Evolutionary conservation across 75 land plant genomes (phyloP).

Genomic region (Pinus albicaulis): DNA sequence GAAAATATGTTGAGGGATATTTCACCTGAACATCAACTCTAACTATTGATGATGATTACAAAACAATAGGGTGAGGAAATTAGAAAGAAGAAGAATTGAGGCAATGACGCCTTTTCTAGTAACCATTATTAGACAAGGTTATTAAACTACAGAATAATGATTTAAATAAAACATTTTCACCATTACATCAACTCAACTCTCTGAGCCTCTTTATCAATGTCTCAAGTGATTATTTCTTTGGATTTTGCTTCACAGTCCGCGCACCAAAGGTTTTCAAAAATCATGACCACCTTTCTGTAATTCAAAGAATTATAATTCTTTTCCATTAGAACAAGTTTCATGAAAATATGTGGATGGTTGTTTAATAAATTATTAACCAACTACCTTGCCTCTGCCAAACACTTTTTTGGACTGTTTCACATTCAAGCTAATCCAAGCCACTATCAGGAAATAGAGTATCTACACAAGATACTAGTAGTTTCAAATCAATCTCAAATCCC

Average conservation of each 20-base stretch:
- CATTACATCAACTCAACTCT: too few relatives aligned
- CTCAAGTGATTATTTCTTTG: too few relatives aligned
- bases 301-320: conserved; percentile 70
- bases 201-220: too few relatives aligned
- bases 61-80: too few relatives aligned
- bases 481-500: conserved; percentile 75
- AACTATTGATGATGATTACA: too few relatives aligned
- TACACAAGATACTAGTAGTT: conserved; percentile 67
- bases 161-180: too few relatives aligned
- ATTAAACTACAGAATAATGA: too few relatives aligned
- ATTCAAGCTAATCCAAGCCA: conserved; percentile 28
- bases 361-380: conserved; percentile 69
- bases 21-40: too few relatives aligned
- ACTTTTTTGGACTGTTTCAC: conserved; percentile 48
- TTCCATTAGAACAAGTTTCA: conserved; percentile 84
- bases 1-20: too few relatives aligned
- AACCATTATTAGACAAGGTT: too few relatives aligned
- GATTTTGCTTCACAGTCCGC: conserved; percentile 14
- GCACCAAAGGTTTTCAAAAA: conserved; percentile 67
- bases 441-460: conserved; percentile 60
- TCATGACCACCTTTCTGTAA: conserved; percentile 61
- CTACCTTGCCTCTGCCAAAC: conserved; percentile 77
- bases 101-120: too few relatives aligned
- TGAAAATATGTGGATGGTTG: conserved; percentile 86
- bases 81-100: too few relatives aligned